Evolutionary conservation across 2,329 filamentous ascomycete species (phyloP), one percentile per base, ranked within the genome.

Genomic region (Ascomycota sp.): DNA sequence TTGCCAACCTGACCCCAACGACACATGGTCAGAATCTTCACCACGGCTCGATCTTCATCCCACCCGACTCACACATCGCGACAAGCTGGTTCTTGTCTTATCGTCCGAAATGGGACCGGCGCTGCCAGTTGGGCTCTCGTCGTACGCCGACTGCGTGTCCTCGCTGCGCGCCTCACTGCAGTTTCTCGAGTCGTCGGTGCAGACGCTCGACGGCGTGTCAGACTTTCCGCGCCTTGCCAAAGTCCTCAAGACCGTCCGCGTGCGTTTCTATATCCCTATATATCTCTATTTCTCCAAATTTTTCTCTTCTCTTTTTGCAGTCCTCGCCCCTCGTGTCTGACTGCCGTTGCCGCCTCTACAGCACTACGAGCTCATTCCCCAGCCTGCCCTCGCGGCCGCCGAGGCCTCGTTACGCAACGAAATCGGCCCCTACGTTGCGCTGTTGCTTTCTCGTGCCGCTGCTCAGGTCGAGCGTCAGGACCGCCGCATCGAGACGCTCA

Each of bases 301-400:
- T 4, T 17, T 17, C 15, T 3, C 3, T 17, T 17, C 17, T 20
- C 25, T 8, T 27, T 10, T 10, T 5, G 22, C 11, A 8, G 8
- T 3, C 22, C 10, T 20, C 30, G 8, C 10, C 13, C 32, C 23
- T 19, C 23, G 28, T 11, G 28, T n/a, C 22, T 11, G 22, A 11
- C 22, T 15, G 17, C 17, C 7, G 17, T 13, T 8, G 22, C 22
- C 8, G 22, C 22, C 22, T 11, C 28, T 8, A 21, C 36, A 91
- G 75, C 85, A 93, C 56, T 94, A 92, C 54, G 85, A 94, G 51
- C 72, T 93, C 25, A 79, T 93, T 41, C 80, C 83, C 11, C 81
- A 92, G 48, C 70, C 77, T 9, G 79, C 79, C 30, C 69, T 94
- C 27, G 73, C 75, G 36, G 67, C 75, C 37, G 85, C 85, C 21